Evolutionary conservation across 768 basidiomycete genomes (phyloP).

Genomic region (Auricularia heimuer): DNA sequence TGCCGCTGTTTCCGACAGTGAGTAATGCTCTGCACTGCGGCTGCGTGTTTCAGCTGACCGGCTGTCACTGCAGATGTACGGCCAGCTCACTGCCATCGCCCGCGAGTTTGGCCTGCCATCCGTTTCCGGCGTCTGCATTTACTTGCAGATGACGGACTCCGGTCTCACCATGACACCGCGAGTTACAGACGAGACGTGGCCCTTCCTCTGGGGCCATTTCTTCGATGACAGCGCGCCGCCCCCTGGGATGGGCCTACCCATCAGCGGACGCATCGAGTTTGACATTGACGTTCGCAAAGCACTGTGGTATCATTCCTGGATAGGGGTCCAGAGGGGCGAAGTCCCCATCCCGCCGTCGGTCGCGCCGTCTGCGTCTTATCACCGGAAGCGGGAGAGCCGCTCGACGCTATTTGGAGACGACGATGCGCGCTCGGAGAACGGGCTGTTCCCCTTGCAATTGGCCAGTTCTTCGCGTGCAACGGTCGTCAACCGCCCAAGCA

Average conservation of each 20-base stretch:
- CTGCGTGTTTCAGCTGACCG: conserved; percentile 1
- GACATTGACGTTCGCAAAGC: conserved; percentile 72
- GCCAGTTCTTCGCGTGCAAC: not conserved
- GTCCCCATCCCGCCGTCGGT: conserved; percentile 27
- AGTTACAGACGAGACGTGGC: conserved; percentile 73
- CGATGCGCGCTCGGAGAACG: not conserved
- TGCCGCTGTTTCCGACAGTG: conserved; percentile 71
- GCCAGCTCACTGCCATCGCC: conserved; percentile 68
- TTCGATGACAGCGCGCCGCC: conserved; percentile 26
- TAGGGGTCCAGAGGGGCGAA: conserved; percentile 39
- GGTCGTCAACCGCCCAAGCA: not conserved
- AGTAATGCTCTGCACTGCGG: conserved; percentile 10
- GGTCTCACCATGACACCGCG: conserved; percentile 53
- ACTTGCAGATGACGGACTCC: conserved; percentile 52
- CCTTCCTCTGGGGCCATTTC: conserved; percentile 52
- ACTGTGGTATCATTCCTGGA: conserved; percentile 70
- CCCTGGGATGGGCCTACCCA: conserved; percentile 36
- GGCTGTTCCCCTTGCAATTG: conserved; percentile 1
- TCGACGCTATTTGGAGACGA: conserved; percentile 29
- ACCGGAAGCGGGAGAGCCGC: conserved; percentile 47
- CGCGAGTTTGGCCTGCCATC: conserved; percentile 77
- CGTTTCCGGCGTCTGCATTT: conserved; percentile 67
- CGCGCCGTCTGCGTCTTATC: conserved; percentile 34
- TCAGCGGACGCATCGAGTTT: conserved; percentile 76
- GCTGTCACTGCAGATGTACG: conserved; percentile 46